Base-by-base conservation (phyloP, 2,329 filamentous ascomycete species). In the Mycosphaerella sp. region DNA sequence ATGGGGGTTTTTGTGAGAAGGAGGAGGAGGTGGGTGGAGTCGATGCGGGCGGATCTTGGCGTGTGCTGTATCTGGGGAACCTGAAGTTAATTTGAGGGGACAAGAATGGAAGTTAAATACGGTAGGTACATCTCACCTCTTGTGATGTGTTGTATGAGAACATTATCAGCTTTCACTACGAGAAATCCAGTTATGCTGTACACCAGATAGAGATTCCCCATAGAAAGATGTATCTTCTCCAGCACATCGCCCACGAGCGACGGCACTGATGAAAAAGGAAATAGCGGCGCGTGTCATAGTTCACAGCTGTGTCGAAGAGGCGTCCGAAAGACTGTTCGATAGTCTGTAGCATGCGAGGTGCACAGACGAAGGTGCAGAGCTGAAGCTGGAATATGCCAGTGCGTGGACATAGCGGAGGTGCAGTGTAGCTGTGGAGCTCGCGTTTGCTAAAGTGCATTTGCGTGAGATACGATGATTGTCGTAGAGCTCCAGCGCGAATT, bases 231-330 rank as follows among this genome's bases (percentile, higher is more conserved):
- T 6, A 14, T 12, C 41, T 32, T 43, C 41, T 43, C 41, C 41
- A 43, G 41, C 18, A 34, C 41, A 32, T 30, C 41, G 41, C 41
- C 17, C 41, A 17, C 14, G 12, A 32, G 41, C 41, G 27, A 43
- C 14, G 41, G 27, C 27, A 43, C 41, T 43, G 41, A 43, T 43
- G 41, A 44, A 44, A 27, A 27, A 18, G 14, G 13, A 32, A 32
- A 32, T 10, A 32, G 13, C 9, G 9, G 9, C 30, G 30, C 13
- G 13, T 32, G 8, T n/a, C 4, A 32, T 3, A 32, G 4, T 32
- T 3, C 3, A 32, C 30, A 32, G 30, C 30, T 32, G 30, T 32
- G 9, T 32, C 9, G 9, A n/a, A 32, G 4, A 32, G 30, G 30
- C 30, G 30, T 32, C 4, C 13, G 9, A 4, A n/a, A 30, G 28